Conservation (phyloP, 2,329 filamentous ascomycete genomes). For the Monosporascus sp. region DNA sequence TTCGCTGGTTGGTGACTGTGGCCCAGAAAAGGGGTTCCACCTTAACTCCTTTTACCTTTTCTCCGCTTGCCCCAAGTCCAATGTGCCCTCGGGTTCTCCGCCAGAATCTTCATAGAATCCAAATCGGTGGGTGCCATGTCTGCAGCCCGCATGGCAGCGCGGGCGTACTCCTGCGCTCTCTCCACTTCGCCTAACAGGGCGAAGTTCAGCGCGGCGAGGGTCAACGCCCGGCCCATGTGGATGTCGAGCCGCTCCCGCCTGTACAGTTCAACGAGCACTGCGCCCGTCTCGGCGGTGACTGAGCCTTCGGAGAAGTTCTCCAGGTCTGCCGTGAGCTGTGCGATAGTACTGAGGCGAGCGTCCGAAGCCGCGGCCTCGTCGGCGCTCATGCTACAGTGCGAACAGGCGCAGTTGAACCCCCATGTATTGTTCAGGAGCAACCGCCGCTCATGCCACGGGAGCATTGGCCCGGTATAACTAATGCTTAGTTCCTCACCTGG, state of each 20-base stretch:
- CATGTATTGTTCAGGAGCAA: conserved; percentile 23
- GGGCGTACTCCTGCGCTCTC: conserved; percentile 26
- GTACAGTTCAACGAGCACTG: conserved; percentile 26
- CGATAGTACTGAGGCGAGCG: conserved; percentile 24
- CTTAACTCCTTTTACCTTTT: background rate
- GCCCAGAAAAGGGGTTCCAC: no score
- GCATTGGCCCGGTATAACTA: conserved; percentile 29
- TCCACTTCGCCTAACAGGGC: conserved; percentile 31
- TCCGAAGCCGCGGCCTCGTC: conserved; percentile 25
- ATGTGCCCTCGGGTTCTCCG: conserved; percentile 24
- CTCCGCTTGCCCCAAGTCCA: conserved; percentile 27
- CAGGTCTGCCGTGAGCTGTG: conserved; percentile 21
- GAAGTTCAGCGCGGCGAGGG: conserved; percentile 33
- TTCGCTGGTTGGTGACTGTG: no score
- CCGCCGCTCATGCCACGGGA: conserved; percentile 22
- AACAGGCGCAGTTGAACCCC: conserved; percentile 33
- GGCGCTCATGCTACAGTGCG: conserved; percentile 21
- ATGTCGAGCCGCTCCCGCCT: conserved; percentile 27
- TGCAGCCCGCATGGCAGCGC: conserved; percentile 26
- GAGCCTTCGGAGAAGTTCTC: conserved; percentile 11
- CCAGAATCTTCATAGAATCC: conserved; percentile 27
- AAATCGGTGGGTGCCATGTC: conserved; percentile 26
- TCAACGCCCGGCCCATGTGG: conserved; percentile 30
- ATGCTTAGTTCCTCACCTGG: conserved; percentile 33
- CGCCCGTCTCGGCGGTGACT: conserved; percentile 24